Percentiles rank a stretch among this genome's conserved stretches.
Evolutionary conservation across 208 protist species (phyloP).

Genomic region (Phytomonas serpens): DNA sequence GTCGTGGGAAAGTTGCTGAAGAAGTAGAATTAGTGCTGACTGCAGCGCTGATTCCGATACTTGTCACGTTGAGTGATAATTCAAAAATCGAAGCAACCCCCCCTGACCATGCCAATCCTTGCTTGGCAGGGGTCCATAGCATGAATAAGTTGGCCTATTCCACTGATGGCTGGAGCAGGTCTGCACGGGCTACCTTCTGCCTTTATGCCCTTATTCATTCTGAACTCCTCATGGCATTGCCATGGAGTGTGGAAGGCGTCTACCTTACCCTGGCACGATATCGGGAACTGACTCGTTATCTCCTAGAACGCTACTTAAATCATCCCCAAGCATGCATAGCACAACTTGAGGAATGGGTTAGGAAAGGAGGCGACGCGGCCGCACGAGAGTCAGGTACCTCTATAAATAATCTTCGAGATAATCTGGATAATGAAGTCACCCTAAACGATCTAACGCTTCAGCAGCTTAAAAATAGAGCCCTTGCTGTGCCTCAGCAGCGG

Average conservation of each 20-base stretch:
- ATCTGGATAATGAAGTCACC: neutral
- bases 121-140: neutral
- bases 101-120: neutral
- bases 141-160: neutral
- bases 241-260: slow-evolving; percentile 29
- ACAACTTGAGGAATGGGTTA: slow-evolving; percentile 10
- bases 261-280: slow-evolving; percentile 32
- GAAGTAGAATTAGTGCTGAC: slow-evolving; percentile 24
- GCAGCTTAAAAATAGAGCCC: slow-evolving; percentile 7
- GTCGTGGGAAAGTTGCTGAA: slow-evolving; percentile 20
- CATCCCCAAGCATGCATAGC: neutral
- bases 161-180: neutral
- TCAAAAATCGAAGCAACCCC: neutral
- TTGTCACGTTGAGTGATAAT: slow-evolving; percentile 12
- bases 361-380: slow-evolving; percentile 6
- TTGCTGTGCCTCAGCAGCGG: slow-evolving; percentile 1
- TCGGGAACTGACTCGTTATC: slow-evolving; percentile 9
- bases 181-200: neutral
- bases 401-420: slow-evolving; percentile 6
- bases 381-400: neutral
- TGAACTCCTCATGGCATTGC: slow-evolving; percentile 17
- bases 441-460: slow-evolving; percentile 11
- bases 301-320: neutral
- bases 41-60: slow-evolving; percentile 22
- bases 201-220: neutral